Evolutionary conservation across 768 basidiomycete genomes (phyloP).

Genomic region (Calocybe gangraenosa): DNA sequence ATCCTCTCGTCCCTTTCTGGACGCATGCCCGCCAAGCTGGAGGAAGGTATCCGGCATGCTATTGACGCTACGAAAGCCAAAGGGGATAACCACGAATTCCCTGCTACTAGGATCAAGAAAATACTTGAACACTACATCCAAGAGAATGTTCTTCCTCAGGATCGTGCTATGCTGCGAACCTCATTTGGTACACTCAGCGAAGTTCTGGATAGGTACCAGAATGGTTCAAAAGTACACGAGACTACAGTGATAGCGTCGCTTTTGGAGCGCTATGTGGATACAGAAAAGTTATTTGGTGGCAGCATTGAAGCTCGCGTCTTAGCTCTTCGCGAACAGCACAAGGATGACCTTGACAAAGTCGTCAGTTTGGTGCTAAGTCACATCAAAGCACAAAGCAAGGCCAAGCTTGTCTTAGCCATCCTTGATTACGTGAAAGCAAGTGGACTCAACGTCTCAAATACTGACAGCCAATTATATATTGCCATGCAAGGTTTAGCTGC

Average conservation of each 20-base stretch:
- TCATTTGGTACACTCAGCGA: constrained; percentile 69
- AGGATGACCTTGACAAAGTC: constrained; percentile 88
- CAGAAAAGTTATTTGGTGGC: constrained; percentile 91
- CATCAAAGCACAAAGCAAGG: constrained; percentile 92
- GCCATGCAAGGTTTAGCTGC: constrained; percentile 79
- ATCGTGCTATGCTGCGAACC: constrained; percentile 73
- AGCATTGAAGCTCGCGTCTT: constrained; percentile 92
- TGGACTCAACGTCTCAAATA: constrained; percentile 67
- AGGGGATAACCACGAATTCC: constrained; percentile 80
- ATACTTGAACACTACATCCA: constrained; percentile 81
- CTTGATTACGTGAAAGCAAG: constrained; percentile 88
- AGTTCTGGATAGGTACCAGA: constrained; percentile 73
- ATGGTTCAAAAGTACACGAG: constrained; percentile 86
- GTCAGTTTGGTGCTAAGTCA: constrained; percentile 88
- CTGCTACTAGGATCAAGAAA: constrained; percentile 81
- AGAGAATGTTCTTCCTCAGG: constrained; percentile 75
- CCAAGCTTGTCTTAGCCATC: constrained; percentile 79
- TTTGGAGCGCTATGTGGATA: constrained; percentile 74
- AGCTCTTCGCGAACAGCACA: constrained; percentile 85
- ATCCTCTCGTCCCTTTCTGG: constrained; percentile 88
- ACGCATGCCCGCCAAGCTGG: constrained; percentile 88
- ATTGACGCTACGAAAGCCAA: constrained; percentile 77
- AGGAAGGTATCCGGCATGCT: constrained; percentile 74
- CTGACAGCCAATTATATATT: constrained; percentile 70
- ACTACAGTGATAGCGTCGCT: constrained; percentile 71